A percentile compares a stretch with the other conserved stretches of the same genome.
Evolutionary conservation across 257 asterid genomes (phyloP).

Genomic region (Solanum lycopersicoides): DNA sequence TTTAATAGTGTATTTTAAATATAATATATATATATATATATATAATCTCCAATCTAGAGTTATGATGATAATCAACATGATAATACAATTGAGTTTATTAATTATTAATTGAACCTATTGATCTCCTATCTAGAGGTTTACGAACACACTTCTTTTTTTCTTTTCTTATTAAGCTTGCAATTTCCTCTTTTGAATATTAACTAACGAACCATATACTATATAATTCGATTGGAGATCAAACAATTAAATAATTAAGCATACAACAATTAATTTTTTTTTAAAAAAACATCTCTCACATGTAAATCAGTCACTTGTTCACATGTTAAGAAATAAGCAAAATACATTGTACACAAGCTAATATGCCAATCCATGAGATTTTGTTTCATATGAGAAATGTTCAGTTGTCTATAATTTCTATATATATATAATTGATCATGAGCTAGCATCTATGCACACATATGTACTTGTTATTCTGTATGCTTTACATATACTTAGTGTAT

Average conservation of each 20-base stretch:
- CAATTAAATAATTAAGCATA: background rate
- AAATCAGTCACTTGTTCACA: background rate
- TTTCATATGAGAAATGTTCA: background rate
- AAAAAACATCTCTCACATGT: background rate
- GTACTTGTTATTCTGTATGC: background rate
- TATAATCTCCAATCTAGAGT: background rate
- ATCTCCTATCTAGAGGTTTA: background rate
- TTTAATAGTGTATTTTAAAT: too few species aligned
- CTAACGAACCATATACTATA: background rate
- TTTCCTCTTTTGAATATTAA: background rate
- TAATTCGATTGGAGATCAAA: too few species aligned
- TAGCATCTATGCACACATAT: background rate
- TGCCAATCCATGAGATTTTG: background rate
- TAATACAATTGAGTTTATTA: background rate
- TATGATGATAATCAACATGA: too few species aligned
- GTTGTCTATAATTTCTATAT: background rate
- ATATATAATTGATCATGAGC: background rate
- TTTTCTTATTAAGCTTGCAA: background rate
- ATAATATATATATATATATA: too few species aligned
- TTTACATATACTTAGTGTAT: too few species aligned
- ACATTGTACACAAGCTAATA: background rate
- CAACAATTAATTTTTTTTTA: background rate
- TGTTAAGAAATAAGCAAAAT: background rate
- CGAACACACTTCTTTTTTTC: background rate
- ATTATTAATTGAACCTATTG: background rate